Conservation (phyloP, 352 stramenopile species). For the Thalassiosira exigua region DNA sequence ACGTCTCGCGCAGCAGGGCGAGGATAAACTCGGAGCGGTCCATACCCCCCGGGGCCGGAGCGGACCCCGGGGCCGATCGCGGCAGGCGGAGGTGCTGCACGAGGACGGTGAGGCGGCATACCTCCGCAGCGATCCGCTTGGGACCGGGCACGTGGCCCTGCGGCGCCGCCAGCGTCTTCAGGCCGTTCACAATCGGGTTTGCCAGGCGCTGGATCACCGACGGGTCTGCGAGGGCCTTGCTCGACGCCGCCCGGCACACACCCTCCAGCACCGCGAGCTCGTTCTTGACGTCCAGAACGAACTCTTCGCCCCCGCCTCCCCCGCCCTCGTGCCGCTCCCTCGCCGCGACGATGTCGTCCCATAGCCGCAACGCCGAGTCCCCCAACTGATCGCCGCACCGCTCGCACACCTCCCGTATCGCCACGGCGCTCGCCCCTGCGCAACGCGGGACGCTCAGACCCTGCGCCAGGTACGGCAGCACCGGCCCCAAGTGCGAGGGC, state of each 20-base stretch:
- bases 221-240: conserved; percentile 51
- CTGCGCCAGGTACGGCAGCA: conserved; percentile 83
- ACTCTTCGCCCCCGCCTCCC: conserved; percentile 25
- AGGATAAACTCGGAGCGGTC: conserved; percentile 60
- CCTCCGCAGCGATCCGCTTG: conserved; percentile 68
- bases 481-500: conserved; percentile 69
- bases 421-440: conserved; percentile 68
- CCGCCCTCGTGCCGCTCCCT: conserved; percentile 42
- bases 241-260: conserved; percentile 76
- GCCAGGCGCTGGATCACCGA: conserved; percentile 61
- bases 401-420: conserved; percentile 83
- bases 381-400: conserved; percentile 70
- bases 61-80: background rate
- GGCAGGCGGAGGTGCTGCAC: conserved; percentile 64
- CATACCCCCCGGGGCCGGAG: conserved; percentile 12
- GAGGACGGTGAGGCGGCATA: conserved; percentile 81
- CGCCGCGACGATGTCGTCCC: conserved; percentile 64
- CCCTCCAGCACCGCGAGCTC: conserved; percentile 85
- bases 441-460: conserved; percentile 70
- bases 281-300: conserved; percentile 77
- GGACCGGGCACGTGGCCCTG: conserved; percentile 69
- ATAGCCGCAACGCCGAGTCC: conserved; percentile 77
- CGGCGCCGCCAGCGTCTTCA: conserved; percentile 53
- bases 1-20: conserved; percentile 76
- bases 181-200: conserved; percentile 70